Conservation (phyloP, 2,329 filamentous ascomycete species). For the Grosmannia huntii region DNA sequence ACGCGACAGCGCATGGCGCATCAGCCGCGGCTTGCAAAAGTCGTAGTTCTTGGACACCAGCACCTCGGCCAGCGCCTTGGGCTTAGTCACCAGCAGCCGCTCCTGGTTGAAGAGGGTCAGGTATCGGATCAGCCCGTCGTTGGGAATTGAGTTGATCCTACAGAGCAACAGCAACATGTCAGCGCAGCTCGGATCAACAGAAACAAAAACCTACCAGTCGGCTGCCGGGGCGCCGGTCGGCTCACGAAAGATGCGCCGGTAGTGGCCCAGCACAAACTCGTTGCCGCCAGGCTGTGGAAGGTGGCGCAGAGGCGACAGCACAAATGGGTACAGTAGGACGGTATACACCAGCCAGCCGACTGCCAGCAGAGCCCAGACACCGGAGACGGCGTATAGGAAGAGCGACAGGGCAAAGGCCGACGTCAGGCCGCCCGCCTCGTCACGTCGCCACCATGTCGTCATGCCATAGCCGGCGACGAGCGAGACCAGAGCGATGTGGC, state of each 20-base stretch:
- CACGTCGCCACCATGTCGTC: constrained; percentile 2
- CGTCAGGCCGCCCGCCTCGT: background rate
- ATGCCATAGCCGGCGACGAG: constrained; percentile 5
- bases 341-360: constrained; percentile 26
- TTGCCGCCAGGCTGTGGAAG: constrained; percentile 31
- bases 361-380: constrained; percentile 23
- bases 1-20: constrained; percentile 44
- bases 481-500: background rate
- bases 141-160: constrained; percentile 48
- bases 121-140: constrained; percentile 59
- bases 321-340: constrained; percentile 33
- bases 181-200: background rate
- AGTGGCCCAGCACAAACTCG: constrained; percentile 38
- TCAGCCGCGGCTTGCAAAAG: constrained; percentile 47
- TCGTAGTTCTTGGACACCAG: constrained; percentile 57
- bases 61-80: constrained; percentile 57
- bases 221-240: constrained; percentile 31
- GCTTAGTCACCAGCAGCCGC: constrained; percentile 45
- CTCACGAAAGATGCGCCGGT: constrained; percentile 22
- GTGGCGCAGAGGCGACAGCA: constrained; percentile 35
- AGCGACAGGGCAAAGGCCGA: background rate
- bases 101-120: constrained; percentile 49
- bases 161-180: constrained; percentile 6
- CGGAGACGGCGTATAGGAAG: constrained; percentile 23
- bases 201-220: constrained; percentile 28